These are phyloP conservation scores for Noccaea bulbosa DNA, from an alignment of 345 rosid species.

Conservation along the genomic window DNA sequence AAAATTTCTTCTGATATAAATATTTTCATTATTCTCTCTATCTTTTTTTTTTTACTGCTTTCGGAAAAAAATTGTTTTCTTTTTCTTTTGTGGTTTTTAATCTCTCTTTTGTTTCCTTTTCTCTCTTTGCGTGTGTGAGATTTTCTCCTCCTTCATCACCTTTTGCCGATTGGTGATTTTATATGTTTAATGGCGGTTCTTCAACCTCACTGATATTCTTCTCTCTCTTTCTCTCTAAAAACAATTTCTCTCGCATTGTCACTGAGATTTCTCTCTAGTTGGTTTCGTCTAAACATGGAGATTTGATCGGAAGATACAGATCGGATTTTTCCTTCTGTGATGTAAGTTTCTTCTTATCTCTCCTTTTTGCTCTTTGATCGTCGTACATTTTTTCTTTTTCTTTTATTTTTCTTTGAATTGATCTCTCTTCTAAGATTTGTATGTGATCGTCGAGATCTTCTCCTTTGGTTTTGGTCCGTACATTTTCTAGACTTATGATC, in stretches of 20 bases:
- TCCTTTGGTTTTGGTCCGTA: slow-evolving; percentile 28
- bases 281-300: slow-evolving; percentile 28
- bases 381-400: slow-evolving; percentile 5
- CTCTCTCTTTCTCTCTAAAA: slow-evolving; percentile 17
- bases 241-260: slow-evolving; percentile 27
- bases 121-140: slow-evolving; percentile 46
- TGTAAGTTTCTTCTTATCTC: slow-evolving; percentile 16
- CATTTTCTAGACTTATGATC: slow-evolving; percentile 8
- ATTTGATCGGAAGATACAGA: slow-evolving; percentile 39
- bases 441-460: slow-evolving; percentile 28
- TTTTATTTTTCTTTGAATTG: neutral
- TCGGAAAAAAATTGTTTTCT: slow-evolving; percentile 6
- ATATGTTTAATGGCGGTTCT: slow-evolving; percentile 19
- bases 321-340: slow-evolving; percentile 10
- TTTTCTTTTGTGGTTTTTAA: slow-evolving; percentile 26
- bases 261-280: slow-evolving; percentile 21
- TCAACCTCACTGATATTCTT: slow-evolving; percentile 36
- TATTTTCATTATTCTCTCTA: slow-evolving; percentile 36
- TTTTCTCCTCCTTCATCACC: slow-evolving; percentile 31
- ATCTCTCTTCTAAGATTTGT: slow-evolving; percentile 15
- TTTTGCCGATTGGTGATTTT: slow-evolving; percentile 35
- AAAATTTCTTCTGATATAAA: slow-evolving; percentile 1
- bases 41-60: slow-evolving; percentile 36
- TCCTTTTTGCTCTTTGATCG: slow-evolving; percentile 7
- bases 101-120: slow-evolving; percentile 29